Base-by-base conservation (phyloP, 2,329 filamentous ascomycete species). In the Clonostachys chloroleuca region DNA sequence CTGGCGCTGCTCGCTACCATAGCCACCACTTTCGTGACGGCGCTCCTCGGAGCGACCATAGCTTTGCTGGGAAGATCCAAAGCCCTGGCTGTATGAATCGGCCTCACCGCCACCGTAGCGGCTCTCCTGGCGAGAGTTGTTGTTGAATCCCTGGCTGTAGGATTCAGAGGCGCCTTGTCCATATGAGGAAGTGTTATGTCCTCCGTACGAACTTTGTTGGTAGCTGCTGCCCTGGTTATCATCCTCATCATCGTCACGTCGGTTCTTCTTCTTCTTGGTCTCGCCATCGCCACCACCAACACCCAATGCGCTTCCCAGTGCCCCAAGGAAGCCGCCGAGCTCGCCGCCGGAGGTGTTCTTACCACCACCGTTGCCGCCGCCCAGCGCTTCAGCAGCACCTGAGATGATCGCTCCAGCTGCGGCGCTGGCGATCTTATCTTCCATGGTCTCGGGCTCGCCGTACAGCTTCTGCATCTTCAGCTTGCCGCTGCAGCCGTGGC, bases 401-500 rank as follows among this genome's bases (percentile, higher is more conserved):
- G 73, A 69, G 47, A 84, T 70, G 48, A 85, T 77, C 41, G 75
- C 77, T 44, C 70, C 72, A 12, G 80, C 81, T 13, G 78, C 78
- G 9, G 72, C 73, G 42, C 70, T 69, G 13, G 78, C 77, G 53
- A 83, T 80, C 56, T 74, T 74, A 59, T 80, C 79, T 58, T 81
- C 75, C 39, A 75, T 57, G 33, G 70, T 75, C 49, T 76, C 72
- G 4, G 66, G 66, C 12, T 68, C 68, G 34, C 70, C 66, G 49
- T 78, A 81, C 54, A 80, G 78, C 67, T 87, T 91, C 52, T 84
- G 82, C 80, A 95, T 87, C 53, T 84, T 80, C 12, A 96, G 74
- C 66, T 91, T 91, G 50, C 88, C 84, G 51, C 70, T 74, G 60
- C 90, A 95, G 45, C 90, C 90, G 61, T 96, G 89, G 12, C 88